Conservation (phyloP, 2,329 filamentous ascomycete species). For the Pestalotiopsis sp. region DNA sequence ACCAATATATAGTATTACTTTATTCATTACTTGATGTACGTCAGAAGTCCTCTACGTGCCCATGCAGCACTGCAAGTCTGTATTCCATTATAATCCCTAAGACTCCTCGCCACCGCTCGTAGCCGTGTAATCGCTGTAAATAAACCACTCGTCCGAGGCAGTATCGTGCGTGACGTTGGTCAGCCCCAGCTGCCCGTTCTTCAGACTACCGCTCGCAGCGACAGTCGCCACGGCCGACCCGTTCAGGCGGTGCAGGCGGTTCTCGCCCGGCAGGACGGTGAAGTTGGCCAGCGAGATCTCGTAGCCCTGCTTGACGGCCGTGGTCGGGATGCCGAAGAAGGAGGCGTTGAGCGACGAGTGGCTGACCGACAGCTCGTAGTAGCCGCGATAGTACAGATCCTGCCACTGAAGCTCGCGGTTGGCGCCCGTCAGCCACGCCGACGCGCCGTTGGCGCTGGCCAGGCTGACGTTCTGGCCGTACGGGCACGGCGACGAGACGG, state of each 20-base stretch:
- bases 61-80: no score
- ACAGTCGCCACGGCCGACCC: slow-evolving; percentile 23
- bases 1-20: no score
- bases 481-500: slow-evolving; percentile 58
- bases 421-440: slow-evolving; percentile 40
- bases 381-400: slow-evolving; percentile 64
- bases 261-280: slow-evolving; percentile 57
- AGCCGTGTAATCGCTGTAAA: slow-evolving; percentile 15
- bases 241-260: slow-evolving; percentile 39
- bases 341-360: slow-evolving; percentile 53
- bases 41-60: no score
- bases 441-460: slow-evolving; percentile 43
- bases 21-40: no score
- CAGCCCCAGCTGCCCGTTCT: slow-evolving; percentile 31
- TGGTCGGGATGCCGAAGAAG: slow-evolving; percentile 53
- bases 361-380: slow-evolving; percentile 59
- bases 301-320: slow-evolving; percentile 51
- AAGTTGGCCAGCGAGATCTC: slow-evolving; percentile 64
- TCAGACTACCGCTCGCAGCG: slow-evolving; percentile 47
- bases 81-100: not conserved
- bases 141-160: slow-evolving; percentile 31
- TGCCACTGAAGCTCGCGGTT: slow-evolving; percentile 64
- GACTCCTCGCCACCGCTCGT: not conserved
- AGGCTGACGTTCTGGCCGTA: slow-evolving; percentile 58
- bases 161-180: slow-evolving; percentile 60